These are phyloP conservation scores for Euptelea pleiosperma DNA, from an alignment of 164 flowering plant genomes.

Conservation along the genomic window DNA sequence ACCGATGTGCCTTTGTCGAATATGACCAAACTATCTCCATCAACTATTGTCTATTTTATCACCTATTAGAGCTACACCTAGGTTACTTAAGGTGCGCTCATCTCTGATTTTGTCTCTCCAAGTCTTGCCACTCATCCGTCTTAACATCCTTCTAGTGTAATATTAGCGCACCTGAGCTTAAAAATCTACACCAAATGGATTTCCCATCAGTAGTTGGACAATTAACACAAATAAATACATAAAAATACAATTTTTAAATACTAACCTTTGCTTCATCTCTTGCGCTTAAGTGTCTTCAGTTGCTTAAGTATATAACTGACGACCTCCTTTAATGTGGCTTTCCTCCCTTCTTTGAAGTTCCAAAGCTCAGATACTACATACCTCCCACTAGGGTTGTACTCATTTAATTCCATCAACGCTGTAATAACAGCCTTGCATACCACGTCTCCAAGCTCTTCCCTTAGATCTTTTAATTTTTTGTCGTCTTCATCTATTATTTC, in stretches of 20 bases:
- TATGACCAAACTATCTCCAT: too few relatives aligned
- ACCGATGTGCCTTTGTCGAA: too few relatives aligned
- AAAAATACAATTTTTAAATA: not conserved
- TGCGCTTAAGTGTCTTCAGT: conserved; percentile 12
- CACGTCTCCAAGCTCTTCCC: conserved; percentile 18
- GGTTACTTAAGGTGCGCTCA: too few relatives aligned
- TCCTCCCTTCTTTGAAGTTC: conserved; percentile 21
- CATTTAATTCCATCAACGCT: conserved; percentile 26
- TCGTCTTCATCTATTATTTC: conserved; percentile 28
- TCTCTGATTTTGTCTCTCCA: too few relatives aligned
- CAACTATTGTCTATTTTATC: too few relatives aligned
- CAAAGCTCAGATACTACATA: conserved; percentile 25
- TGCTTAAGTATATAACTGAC: conserved; percentile 14
- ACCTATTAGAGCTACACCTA: too few relatives aligned
- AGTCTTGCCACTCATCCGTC: too few relatives aligned
- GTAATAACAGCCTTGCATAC: conserved; percentile 16
- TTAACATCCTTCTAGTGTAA: too few relatives aligned
- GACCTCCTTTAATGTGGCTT: conserved; percentile 26
- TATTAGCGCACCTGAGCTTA: too few relatives aligned
- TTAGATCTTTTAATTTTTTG: conserved; percentile 20
- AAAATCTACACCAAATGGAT: too few relatives aligned
- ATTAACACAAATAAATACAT: too few relatives aligned
- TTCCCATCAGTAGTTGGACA: too few relatives aligned
- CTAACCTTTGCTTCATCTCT: conserved; percentile 7
- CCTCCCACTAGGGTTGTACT: conserved; percentile 30